phyloP scores from a whole-genome alignment of 176 grass and related monocot species.

The Tillandsia fasciculata region DNA sequence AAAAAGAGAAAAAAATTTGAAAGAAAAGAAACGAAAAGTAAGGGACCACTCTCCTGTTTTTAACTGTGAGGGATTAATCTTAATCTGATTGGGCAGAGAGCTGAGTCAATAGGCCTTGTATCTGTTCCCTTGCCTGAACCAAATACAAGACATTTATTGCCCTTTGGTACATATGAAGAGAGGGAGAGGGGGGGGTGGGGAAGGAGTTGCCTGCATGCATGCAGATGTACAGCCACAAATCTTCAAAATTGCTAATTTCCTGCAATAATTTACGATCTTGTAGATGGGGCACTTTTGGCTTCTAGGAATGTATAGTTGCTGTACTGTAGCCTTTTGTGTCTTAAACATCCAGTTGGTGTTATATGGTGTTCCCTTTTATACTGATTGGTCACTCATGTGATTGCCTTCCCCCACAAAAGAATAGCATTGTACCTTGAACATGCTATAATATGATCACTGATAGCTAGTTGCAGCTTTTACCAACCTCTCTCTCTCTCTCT shows the following conservation, averaged over 20 bases:
- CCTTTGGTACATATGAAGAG: background rate
- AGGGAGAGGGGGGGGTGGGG: background rate
- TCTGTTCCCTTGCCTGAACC: background rate
- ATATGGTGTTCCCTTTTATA: background rate
- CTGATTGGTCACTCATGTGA: no score
- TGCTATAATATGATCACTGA: background rate
- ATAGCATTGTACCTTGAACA: no score
- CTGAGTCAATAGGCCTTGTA: background rate
- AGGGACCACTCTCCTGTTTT: background rate
- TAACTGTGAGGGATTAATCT: background rate
- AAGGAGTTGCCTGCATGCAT: background rate
- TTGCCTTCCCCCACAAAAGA: no score
- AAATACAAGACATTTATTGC: background rate
- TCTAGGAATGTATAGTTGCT: background rate
- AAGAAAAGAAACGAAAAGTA: background rate
- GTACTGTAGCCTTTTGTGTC: background rate
- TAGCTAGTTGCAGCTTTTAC: background rate
- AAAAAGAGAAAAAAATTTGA: no score
- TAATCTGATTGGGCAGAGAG: background rate
- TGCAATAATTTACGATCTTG: background rate
- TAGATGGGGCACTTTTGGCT: background rate
- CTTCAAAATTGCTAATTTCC: background rate
- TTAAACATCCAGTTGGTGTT: background rate
- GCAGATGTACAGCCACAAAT: background rate
- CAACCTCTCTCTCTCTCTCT: background rate